Conservation (phyloP, 179 eudicot genomes). For the Heliamphora pulchella region DNA sequence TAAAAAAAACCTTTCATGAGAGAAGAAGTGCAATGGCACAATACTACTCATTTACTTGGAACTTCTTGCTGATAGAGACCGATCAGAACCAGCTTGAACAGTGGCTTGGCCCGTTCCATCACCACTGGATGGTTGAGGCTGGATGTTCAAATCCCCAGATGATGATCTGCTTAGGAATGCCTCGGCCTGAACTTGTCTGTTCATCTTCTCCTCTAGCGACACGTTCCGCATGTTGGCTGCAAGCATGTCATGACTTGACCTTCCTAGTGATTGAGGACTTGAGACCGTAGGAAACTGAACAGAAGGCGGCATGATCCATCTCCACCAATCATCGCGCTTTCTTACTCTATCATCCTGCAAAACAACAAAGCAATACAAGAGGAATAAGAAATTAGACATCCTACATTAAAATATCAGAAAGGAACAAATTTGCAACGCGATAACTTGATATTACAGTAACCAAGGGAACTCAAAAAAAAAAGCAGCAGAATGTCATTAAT, state of each 20-base stretch:
- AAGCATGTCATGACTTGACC: slow-evolving; percentile 26
- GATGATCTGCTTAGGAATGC: slow-evolving; percentile 17
- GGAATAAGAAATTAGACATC: slow-evolving; percentile 3
- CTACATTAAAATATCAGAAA: neutral
- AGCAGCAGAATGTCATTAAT: neutral
- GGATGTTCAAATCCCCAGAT: slow-evolving; percentile 23
- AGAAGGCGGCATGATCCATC: slow-evolving; percentile 60
- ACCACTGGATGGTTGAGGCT: slow-evolving; percentile 10
- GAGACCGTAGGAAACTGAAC: slow-evolving; percentile 33
- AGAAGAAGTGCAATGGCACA: neutral
- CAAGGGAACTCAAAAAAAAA: neutral
- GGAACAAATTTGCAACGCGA: neutral
- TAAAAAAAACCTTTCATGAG: slow-evolving; percentile 20
- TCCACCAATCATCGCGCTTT: slow-evolving; percentile 56
- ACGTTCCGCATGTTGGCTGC: slow-evolving; percentile 36
- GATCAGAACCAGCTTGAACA: slow-evolving; percentile 17
- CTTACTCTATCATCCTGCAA: slow-evolving; percentile 76
- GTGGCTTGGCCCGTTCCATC: slow-evolving; percentile 14
- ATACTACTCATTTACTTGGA: slow-evolving; percentile 14
- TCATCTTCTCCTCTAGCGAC: slow-evolving; percentile 31
- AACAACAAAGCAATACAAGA: neutral
- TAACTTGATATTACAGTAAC: neutral
- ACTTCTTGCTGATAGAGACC: slow-evolving; percentile 10
- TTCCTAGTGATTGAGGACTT: slow-evolving; percentile 34
- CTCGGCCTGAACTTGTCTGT: slow-evolving; percentile 2